Evolutionary conservation across 192 early-diverging fungal species (phyloP), one percentile per base, ranked within the genome.

Genomic region (Linnemannia elongata): DNA sequence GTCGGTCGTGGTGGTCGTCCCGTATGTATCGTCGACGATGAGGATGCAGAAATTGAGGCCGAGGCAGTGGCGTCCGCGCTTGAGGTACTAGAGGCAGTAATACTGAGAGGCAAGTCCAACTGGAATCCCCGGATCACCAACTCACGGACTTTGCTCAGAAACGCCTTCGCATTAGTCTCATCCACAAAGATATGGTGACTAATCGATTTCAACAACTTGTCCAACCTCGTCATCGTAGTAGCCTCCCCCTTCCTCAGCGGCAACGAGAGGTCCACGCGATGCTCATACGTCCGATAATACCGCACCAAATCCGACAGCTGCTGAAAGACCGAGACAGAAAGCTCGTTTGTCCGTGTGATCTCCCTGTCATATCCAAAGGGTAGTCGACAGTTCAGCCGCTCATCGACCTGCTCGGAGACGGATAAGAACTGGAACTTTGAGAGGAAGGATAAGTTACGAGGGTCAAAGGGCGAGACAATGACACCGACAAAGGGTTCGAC

Each of bases 401-500:
- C 83, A 74, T 95, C 91, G 75, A 90, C 91, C 52, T 90, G 49
- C 3, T 92, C 85, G 49, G 92, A 91, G 17, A 95, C 90, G 57
- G 89, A 89, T 52, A 96, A 60, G 79, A 92, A 95, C 69, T 91
- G 90, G 55, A 93, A 89, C 55, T 90, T 89, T 15, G 94, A 95
- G 27, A 92, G 84, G 60, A 93, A 89, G 7, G 91, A 89, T 20
- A 89, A 74, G 55, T 88, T 85, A 20, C 85, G 79, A 15, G 92
- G 78, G 76, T 96, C 93, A 78, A 96, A 97, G 30, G 98, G 98
- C 22, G 92, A 95, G 39, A 97, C 93, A 74, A 99, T 99, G 9
- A 93, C 91, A 22, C 97, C 97, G 66, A 98, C 93, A 90, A 99
- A 99, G 27, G 97, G 97, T 82, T 97, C 96, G 12, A 92, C 81